Percentiles rank a stretch among this genome's conserved stretches.
These are phyloP conservation scores for Uromyces viciae-fabae DNA, from an alignment of 1,284 basidiomycete genomes.

Conservation along the genomic window DNA sequence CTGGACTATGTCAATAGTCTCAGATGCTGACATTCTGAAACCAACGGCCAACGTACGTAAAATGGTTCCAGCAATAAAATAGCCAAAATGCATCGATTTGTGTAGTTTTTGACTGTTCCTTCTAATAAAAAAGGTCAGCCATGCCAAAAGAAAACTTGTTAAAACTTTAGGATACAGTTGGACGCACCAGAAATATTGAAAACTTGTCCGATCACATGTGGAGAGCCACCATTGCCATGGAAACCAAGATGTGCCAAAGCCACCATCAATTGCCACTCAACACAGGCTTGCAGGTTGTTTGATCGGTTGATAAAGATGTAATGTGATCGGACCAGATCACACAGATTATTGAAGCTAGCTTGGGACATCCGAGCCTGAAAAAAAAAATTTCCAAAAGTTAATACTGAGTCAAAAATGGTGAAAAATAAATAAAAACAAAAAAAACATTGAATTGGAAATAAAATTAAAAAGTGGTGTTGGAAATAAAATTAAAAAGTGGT, in stretches of 20 bases:
- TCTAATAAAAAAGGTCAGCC: neutral
- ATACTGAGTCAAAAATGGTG: no score
- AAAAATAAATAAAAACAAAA: no score
- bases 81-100: neutral
- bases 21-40: no score
- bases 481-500: no score
- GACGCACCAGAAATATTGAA: no score
- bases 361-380: no score
- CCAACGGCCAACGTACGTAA: neutral
- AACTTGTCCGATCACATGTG: no score
- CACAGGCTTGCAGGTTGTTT: neutral
- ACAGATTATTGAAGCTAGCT: neutral
- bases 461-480: no score
- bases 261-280: neutral
- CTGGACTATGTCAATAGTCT: no score
- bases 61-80: neutral
- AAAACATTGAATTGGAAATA: no score
- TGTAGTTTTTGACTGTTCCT: neutral
- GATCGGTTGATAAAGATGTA: neutral
- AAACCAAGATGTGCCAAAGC: neutral
- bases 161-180: no score
- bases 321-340: neutral
- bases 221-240: neutral
- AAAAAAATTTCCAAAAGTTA: no score
- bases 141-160: neutral